Evolutionary conservation across 169 alveolate genomes (phyloP), one percentile per base, ranked within the genome.

Genomic region (Eimeria necatrix): DNA sequence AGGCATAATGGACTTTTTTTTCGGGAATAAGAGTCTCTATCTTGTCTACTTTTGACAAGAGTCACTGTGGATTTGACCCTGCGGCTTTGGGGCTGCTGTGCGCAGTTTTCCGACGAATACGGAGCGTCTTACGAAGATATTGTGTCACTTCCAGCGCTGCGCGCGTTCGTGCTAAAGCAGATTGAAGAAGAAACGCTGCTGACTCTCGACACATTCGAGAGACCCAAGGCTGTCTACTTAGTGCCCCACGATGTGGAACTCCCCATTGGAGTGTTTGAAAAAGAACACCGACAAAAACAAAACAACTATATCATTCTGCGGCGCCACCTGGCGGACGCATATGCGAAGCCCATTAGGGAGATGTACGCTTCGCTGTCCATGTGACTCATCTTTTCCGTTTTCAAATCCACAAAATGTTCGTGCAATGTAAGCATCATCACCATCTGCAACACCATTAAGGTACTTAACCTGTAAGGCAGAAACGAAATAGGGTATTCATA

Each of bases 271-370:
- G 78, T 53, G 16, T 56, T 84, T 20, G 91, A 84, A 53, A 48
- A 56, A 20, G 59, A 26, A 24, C 68, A 32, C 52, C 78, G 78
- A 1, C 60, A 22, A 60, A 48, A 12, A 24, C 41, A 71, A 71
- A 26, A 18, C 12, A 14, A 14, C 12, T 60, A 22, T 53, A 14
- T 26, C 52, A 32, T 84, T 64, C 14, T 48, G 26, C 68, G 91
- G 73, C 74, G 78, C 59, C 91, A 84, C 78, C 91, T 84, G 48
- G 91, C 91, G 26, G 91, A 84, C 53, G 91, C 91, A 41, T 84
- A 84, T 60, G 78, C 78, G 6, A 64, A 84, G 78, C 91, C 91
- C 22, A 84, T 84, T 26, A 64, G 22, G 76, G 91, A 84, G 51
- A 84, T 84, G 91, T 84, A 84, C n/a, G 59, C 18, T 32, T 16